These are phyloP conservation scores for Phaeosphaeriaceae sp. DNA, from an alignment of 2,329 filamentous ascomycete species.

Conservation along the genomic window DNA sequence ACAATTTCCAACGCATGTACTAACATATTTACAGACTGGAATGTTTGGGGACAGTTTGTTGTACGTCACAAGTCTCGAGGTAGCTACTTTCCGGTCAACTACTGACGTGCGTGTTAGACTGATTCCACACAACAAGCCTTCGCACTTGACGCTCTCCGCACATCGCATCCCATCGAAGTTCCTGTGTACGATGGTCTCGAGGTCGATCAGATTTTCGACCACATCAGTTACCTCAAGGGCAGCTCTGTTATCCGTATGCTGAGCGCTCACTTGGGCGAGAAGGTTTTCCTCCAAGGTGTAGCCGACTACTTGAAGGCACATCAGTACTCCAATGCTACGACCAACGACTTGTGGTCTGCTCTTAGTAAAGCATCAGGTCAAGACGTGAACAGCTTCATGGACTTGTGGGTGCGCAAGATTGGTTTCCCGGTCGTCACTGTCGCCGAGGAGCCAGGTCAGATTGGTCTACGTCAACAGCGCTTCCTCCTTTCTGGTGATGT, in stretches of 20 bases:
- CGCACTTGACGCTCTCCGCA: slow-evolving; percentile 84
- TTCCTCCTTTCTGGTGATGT: slow-evolving; percentile 93
- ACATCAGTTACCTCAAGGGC: slow-evolving; percentile 95
- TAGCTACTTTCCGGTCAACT: slow-evolving; percentile 48
- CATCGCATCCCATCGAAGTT: slow-evolving; percentile 95
- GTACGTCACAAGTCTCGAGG: slow-evolving; percentile 65
- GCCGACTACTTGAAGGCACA: slow-evolving; percentile 88
- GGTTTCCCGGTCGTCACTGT: slow-evolving; percentile 92
- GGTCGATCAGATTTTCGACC: slow-evolving; percentile 97
- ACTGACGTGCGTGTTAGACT: slow-evolving; percentile 63
- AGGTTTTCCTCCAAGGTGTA: slow-evolving; percentile 90
- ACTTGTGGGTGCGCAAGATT: slow-evolving; percentile 93
- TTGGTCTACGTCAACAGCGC: slow-evolving; percentile 82
- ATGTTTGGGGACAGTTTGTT: slow-evolving; percentile 97
- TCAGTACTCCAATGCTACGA: slow-evolving; percentile 88
- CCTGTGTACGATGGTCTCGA: slow-evolving; percentile 92
- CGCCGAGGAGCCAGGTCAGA: slow-evolving; percentile 80
- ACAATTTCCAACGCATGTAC: not conserved
- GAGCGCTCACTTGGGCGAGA: slow-evolving; percentile 83
- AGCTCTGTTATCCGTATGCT: slow-evolving; percentile 97
- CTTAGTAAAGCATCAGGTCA: slow-evolving; percentile 86
- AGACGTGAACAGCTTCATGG: slow-evolving; percentile 87
- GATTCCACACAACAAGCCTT: slow-evolving; percentile 94
- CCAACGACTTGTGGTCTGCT: slow-evolving; percentile 88
- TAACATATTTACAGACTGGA: slow-evolving; percentile 72